Percentiles rank a stretch among this genome's conserved stretches.
phyloP scores from a whole-genome alignment of 169 alveolate genomes.

The Babesia bovis region DNA sequence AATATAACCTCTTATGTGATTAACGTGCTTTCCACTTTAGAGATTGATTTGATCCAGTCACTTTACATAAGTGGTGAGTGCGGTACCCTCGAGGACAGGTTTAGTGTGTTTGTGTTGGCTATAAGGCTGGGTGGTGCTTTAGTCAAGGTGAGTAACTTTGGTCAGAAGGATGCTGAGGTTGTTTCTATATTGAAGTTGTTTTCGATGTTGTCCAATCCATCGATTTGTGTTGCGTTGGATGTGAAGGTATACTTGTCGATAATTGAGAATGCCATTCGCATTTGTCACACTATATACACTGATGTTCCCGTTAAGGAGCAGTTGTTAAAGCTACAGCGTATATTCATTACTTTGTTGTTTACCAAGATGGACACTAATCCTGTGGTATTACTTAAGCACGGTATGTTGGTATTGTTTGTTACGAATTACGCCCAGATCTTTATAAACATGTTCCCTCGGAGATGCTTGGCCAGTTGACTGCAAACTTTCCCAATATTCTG shows the following conservation, averaged over 20 bases:
- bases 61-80: not conserved
- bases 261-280: constrained; percentile 23
- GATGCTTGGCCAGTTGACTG: constrained; percentile 14
- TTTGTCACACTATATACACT: constrained; percentile 26
- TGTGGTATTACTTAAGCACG: constrained; percentile 3
- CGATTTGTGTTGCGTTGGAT: constrained; percentile 1
- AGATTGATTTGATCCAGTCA: not conserved
- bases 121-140: constrained; percentile 8
- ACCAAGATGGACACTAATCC: constrained; percentile 16
- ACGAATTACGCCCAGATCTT: too few species aligned
- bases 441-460: constrained; percentile 4
- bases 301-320: constrained; percentile 45
- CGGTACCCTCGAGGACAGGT: constrained; percentile 4
- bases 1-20: not conserved
- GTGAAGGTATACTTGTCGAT: constrained; percentile 12
- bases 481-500: not conserved
- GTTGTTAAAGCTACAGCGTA: constrained; percentile 24
- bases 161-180: constrained; percentile 18
- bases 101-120: constrained; percentile 11
- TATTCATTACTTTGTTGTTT: constrained; percentile 4
- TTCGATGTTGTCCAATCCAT: constrained; percentile 37
- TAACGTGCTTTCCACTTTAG: constrained; percentile 9
- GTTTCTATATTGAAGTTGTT: constrained; percentile 32
- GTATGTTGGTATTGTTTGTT: not conserved
- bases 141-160: constrained; percentile 22